Base-by-base conservation (phyloP, 495 filamentous ascomycete species). In the Tuber microsphaerosporum region DNA sequence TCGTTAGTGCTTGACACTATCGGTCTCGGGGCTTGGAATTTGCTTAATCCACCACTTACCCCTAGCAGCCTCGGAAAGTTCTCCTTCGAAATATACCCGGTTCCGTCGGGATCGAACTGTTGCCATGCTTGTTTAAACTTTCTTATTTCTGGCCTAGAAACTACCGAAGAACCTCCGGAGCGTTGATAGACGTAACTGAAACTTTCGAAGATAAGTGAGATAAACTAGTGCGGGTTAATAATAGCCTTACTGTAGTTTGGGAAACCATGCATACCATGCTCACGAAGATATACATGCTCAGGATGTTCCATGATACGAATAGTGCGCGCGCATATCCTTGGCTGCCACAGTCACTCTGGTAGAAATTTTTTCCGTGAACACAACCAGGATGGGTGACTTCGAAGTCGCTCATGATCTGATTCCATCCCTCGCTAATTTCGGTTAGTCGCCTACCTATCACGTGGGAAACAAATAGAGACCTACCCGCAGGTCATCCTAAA, bases 211-310 rank as follows among this genome's bases (percentile, higher is more conserved):
- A 99, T 99, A 80, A 99, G 89, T 61, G 95, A 99, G 74, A 98
- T 93, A 83, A 99, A 99, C 81, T 83, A 74, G n/a, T 6, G 31
- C 19, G 22, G n/a, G 42, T 56, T 51, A 26, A 26, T 20, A 72
- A 71, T 46, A 74, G 41, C 72, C 70, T 31, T 10, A 14, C 19
- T 43, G 19, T 10, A 26, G 19, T 45, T 20, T 20, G 3, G 39
- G 14, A 6, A 31, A 56, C 9, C 39, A 42, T 39, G 75, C 81
- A 12, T 79, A 83, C 81, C 84, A 99, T 87, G 82, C 92, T 97
- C 80, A 98, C 94, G 80, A 99, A 99, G 84, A 99, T 95, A 85
- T 98, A 99, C 95, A 99, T 98, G 91, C 94, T 97, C 83, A 98
- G 88, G 80, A 99, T 93, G 85, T 99, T 99, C 95, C 95, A 99